Base-by-base conservation (phyloP, 108 stramenopile species). In the Nitzschia sp. region DNA sequence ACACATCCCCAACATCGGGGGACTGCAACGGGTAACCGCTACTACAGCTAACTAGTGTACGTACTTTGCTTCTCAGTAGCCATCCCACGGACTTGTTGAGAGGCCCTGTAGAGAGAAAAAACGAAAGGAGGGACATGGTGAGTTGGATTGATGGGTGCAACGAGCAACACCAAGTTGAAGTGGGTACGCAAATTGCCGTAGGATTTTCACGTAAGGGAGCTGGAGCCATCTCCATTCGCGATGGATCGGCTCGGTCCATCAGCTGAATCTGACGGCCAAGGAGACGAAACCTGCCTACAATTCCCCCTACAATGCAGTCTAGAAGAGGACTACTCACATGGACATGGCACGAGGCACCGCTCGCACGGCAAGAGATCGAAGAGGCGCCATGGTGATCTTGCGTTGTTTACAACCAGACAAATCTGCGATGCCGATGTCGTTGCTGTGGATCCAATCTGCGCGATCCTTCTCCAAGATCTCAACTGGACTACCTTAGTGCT, bases 51-150 rank as follows among this genome's bases (percentile, higher is more conserved):
- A 29, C 37, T 34, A 34, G 29, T 48, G 14, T 48, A 76, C 83
- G 83, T 64, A 81, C 82, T 87, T 71, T 93, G 92, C 80, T 94
- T 94, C 70, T 94, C 92, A 50, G 92, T 94, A 15, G 92, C 92
- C 92, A 94, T 94, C 57, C 89, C 88, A 84, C 61, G 61, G 26
- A 80, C 57, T 65, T 76, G 76, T 53, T 73, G 75, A 22, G 76
- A 62, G 60, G 57, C 70, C 52, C 76, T 71, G 54, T 10, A 59
- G 19, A 21, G n/a, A 29, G 40, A 29, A 56, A n/a, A 19, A 41
- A 67, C 7, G 7, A 17, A 2, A 22, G 6, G 29, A 3, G 37
- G 19, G 58, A 59, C 14, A 39, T 9, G 37, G n/a, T 34, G 29
- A 34, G 29, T 34, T 34, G 29, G 29, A 34, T n/a, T 34, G 29